phyloP scores from a whole-genome alignment of 73 alveolate genomes.

The Diophrys appendiculata region DNA sequence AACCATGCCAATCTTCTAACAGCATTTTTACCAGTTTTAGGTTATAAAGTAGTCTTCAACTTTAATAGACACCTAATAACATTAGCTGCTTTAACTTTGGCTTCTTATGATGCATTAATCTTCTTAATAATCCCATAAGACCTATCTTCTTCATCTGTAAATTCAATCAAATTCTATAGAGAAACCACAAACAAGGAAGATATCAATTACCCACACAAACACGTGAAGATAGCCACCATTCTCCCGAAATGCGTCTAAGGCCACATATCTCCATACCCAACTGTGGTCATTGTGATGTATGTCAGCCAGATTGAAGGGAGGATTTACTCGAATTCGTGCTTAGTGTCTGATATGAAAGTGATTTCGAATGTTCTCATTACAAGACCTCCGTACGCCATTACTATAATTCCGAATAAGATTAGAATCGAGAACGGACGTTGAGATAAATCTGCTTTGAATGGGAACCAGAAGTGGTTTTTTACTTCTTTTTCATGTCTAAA shows the following conservation, averaged over 20 bases:
- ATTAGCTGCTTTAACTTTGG: constrained; percentile 45
- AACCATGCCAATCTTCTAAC: not conserved
- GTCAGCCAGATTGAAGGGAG: constrained; percentile 9
- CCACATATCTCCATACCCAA: constrained; percentile 12
- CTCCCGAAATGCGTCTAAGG: constrained; percentile 7
- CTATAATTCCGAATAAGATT: constrained; percentile 1
- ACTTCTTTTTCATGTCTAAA: constrained; percentile 19
- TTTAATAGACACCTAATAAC: constrained; percentile 41
- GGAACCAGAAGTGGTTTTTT: constrained; percentile 28
- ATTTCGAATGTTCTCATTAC: not conserved
- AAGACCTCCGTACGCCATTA: not conserved
- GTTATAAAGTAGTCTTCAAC: not conserved
- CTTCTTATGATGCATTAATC: constrained; percentile 35
- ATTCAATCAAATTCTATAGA: constrained; percentile 17
- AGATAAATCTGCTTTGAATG: constrained; percentile 60
- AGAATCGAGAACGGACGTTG: constrained; percentile 52
- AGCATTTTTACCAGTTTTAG: constrained; percentile 2
- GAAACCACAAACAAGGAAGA: constrained; percentile 34
- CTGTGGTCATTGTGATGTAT: constrained; percentile 1
- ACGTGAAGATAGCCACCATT: not conserved
- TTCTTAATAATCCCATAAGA: constrained; percentile 46
- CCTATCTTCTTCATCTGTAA: constrained; percentile 18
- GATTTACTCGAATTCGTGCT: not conserved
- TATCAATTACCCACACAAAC: not conserved
- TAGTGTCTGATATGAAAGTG: not conserved